Evolutionary conservation across 2,329 filamentous ascomycete species (phyloP).

Genomic region (Myotisia sp.): DNA sequence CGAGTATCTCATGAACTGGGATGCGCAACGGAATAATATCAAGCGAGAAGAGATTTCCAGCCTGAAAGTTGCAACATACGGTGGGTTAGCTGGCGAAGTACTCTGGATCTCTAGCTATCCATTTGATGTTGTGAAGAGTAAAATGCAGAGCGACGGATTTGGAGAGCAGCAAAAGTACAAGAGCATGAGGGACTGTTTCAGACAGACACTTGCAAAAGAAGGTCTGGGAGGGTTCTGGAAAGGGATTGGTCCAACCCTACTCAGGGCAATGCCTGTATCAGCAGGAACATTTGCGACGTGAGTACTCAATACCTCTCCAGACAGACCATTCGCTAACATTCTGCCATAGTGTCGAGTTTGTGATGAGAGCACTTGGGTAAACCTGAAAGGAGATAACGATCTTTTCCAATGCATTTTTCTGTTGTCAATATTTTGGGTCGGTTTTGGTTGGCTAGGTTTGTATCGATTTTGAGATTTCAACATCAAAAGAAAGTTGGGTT

Average conservation of each 20-base stretch:
- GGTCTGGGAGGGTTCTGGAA: constrained; percentile 84
- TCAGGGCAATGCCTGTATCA: constrained; percentile 93
- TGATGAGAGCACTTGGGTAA: constrained; percentile 34
- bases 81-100: constrained; percentile 82
- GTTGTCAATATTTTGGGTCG: neutral
- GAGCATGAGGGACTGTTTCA: constrained; percentile 80
- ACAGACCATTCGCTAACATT: constrained; percentile 9
- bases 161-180: constrained; percentile 56
- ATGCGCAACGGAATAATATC: constrained; percentile 63
- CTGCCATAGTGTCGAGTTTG: constrained; percentile 29
- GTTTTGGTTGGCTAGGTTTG: neutral
- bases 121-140: constrained; percentile 95
- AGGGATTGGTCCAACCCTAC: constrained; percentile 74
- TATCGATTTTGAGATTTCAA: constrained; percentile 2
- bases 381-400: neutral
- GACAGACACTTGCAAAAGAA: constrained; percentile 62
- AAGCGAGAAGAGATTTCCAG: constrained; percentile 63
- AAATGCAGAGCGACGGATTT: constrained; percentile 97
- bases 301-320: constrained; percentile 13
- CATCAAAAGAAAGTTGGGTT: no score
- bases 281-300: constrained; percentile 90
- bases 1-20: constrained; percentile 89
- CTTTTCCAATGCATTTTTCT: neutral
- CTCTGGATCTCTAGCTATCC: constrained; percentile 91
- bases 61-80: constrained; percentile 81